Evolutionary conservation across 176 grass and related monocot species (phyloP).

Genomic region (Zea mays): DNA sequence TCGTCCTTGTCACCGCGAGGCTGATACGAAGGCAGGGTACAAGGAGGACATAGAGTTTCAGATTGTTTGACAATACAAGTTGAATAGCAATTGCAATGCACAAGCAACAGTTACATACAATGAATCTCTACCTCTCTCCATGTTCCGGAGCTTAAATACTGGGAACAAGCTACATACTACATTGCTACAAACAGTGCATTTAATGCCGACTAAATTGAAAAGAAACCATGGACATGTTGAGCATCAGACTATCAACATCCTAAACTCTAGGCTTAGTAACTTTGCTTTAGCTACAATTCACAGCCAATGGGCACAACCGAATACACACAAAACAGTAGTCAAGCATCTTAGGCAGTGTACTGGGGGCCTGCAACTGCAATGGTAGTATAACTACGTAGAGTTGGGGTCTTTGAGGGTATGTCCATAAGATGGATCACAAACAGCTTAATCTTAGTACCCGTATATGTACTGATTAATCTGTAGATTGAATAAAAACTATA

Average conservation of each 20-base stretch:
- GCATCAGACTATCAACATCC: slow-evolving; percentile 41
- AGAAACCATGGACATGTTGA: slow-evolving; percentile 34
- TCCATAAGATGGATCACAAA: too few species aligned
- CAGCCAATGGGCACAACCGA: too few species aligned
- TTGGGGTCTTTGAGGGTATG: too few species aligned
- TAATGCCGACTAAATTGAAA: slow-evolving; percentile 18
- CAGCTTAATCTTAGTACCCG: too few species aligned
- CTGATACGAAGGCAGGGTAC: background rate
- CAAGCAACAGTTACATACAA: slow-evolving; percentile 21
- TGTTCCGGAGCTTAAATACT: slow-evolving; percentile 11
- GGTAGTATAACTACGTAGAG: too few species aligned
- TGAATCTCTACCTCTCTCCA: background rate
- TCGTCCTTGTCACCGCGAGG: too few species aligned
- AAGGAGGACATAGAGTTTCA: background rate
- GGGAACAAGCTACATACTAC: slow-evolving; percentile 37
- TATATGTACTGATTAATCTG: too few species aligned
- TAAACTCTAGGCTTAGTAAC: slow-evolving; percentile 25
- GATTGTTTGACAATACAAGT: background rate
- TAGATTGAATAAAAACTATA: too few species aligned
- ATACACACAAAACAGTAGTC: too few species aligned
- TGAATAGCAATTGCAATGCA: background rate
- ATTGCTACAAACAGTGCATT: slow-evolving; percentile 23
- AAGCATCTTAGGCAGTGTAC: too few species aligned
- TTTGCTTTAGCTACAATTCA: too few species aligned
- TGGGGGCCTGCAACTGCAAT: too few species aligned